Evolutionary conservation across 306 rosid species (phyloP), one percentile per base, ranked within the genome.

Genomic region (Castanea sativa): DNA sequence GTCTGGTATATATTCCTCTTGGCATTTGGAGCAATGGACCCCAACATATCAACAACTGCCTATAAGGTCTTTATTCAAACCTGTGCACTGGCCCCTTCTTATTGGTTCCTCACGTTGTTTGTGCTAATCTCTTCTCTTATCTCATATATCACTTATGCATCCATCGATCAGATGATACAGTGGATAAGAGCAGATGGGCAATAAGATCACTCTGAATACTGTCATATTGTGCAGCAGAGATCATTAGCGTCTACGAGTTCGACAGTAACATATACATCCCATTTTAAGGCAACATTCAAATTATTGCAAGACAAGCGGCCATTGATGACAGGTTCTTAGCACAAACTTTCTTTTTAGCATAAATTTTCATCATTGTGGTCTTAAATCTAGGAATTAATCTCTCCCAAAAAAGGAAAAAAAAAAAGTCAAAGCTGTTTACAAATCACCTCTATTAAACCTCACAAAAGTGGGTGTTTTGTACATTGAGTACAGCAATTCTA

Each of bases 141-240:
- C 69, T 97, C 98, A 2, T 92, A 94, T 83, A 86, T 88, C 59
- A 25, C 71, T 27, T 90, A 83, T 14, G 73, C 93, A 0, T 79
- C 97, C 15, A 76, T 94, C 83, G 94, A 94, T 85, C 97, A 94
- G 70, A 92, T 91, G 97, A 88, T 92, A 55, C 95, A 91, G 7
- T 92, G 97, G 97, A 92, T 94, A 73, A 80, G 91, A 75, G 81
- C 83, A 0, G 98, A 94, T 5, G 97, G 98, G n/a, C 87, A 83
- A 11, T 75, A 85, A 4, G 77, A 81, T 76, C 97, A 94, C 76
- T 97, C 94, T 1, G 98, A 91, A 78, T 92, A 86, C 78, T 90
- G 97, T 58, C 74, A 85, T 18, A 33, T 91, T 85, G 97, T 94
- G 63, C 75, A 97, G 30, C 93, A 90, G 65, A 82, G 97, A 79